Conservation (phyloP, 805 yeast genomes). For the Kregervanrija delftensis region DNA sequence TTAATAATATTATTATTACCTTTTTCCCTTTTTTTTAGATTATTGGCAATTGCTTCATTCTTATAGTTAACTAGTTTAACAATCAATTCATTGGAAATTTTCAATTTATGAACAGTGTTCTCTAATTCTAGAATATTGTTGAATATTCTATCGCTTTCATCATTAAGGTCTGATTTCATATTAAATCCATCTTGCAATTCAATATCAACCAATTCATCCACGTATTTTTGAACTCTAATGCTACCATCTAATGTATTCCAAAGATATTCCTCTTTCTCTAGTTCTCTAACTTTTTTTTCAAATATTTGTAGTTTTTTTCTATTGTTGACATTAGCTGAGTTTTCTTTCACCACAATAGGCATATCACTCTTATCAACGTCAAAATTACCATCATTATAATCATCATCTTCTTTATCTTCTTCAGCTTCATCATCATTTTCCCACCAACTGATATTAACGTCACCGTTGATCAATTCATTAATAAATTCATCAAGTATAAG, state of each 20-base stretch:
- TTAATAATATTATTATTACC: conserved; percentile 22
- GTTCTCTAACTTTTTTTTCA: conserved; percentile 34
- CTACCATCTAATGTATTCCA: conserved; percentile 30
- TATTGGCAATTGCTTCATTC: conserved; percentile 15
- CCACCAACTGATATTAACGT: conserved; percentile 67
- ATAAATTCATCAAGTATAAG: conserved; percentile 57
- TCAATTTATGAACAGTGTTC: conserved; percentile 25
- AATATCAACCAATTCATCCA: conserved; percentile 5
- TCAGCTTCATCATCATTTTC: conserved; percentile 28
- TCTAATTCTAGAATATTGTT: conserved; percentile 25
- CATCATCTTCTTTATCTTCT: conserved; percentile 14
- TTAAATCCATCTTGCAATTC: background rate
- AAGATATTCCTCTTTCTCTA: conserved; percentile 38
- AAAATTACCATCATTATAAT: conserved; percentile 11
- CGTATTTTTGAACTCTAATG: background rate
- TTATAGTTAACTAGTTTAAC: conserved; percentile 15
- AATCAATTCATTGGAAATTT: conserved; percentile 18
- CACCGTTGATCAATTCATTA: conserved; percentile 51
- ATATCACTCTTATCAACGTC: conserved; percentile 14
- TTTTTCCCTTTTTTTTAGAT: conserved; percentile 19
- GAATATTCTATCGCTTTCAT: conserved; percentile 5
- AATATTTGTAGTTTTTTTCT: conserved; percentile 39
- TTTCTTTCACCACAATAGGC: conserved; percentile 39
- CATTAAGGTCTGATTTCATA: conserved; percentile 2
- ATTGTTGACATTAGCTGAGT: conserved; percentile 54